Base-by-base conservation (phyloP, 495 filamentous ascomycete genomes). In the Parmelia sp. region DNA sequence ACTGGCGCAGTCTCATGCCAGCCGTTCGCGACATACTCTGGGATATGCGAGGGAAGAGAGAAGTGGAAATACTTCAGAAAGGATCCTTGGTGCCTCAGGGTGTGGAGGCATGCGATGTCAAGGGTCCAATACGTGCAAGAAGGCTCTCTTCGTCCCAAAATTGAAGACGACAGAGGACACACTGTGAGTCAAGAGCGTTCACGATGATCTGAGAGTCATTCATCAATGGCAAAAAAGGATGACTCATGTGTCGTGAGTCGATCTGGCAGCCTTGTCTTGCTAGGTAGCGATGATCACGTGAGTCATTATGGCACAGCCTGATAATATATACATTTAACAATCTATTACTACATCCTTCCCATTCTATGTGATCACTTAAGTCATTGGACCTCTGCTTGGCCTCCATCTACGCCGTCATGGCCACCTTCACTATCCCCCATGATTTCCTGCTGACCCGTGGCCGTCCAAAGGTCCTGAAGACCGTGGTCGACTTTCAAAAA, bases 61-160 rank as follows among this genome's bases (percentile, higher is more conserved):
- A 74, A 49, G 73, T 82, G 19, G 80, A 82, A 64, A 70, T 82
- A n/a, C 64, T 81, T 60, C 80, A 82, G 66, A 75, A 73, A 53
- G 79, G 79, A 3, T 63, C 72, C 47, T 69, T 77, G 7, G 42
- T 82, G 14, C 66, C 60, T 25, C 59, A 60, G 35, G 70, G 68
- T 23, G 60, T 73, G 15, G 55, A 60, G 8, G 35, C 72, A 19
- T 66, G 71, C 27, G 70, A 77, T 53, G 62, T 79, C 29, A 70
- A 62, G 29, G 79, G 79, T 17, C 77, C 78, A 6, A 77, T 82
- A 42, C 63, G 79, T 33, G 69, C 79, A 0, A 70, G 78, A 60
- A 65, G 53, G 27, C 17, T 63, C 25, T 36, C n/a, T 33, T 57
- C 35, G n/a, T 21, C 35, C 27, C 23, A 35, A 19, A 55, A 17